A percentile compares a stretch with the other conserved stretches of the same genome.
Evolutionary conservation across 1,284 basidiomycete species (phyloP).

Genomic region (Cutaneotrichosporon dermatis): DNA sequence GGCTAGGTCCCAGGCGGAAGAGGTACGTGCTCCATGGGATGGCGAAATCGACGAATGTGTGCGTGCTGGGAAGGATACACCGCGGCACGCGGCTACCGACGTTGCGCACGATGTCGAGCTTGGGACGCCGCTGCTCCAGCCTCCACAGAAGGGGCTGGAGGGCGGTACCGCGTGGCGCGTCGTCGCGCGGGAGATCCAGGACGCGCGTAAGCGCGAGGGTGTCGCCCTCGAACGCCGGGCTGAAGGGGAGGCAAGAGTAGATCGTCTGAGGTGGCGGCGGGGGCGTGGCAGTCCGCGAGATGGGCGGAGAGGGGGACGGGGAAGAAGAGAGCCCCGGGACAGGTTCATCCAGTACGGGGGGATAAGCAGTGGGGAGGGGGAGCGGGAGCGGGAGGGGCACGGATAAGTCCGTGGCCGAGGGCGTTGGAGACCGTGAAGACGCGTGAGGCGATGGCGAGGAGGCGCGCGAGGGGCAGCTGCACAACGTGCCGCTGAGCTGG

Average conservation of each 20-base stretch:
- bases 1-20: not conserved
- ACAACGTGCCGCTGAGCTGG: not conserved
- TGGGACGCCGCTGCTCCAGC: not conserved
- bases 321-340: not conserved
- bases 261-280: not conserved
- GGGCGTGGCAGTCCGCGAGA: not conserved
- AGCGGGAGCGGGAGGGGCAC: no score
- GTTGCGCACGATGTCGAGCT: constrained; percentile 2
- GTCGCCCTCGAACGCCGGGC: not conserved
- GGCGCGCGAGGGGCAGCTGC: not conserved
- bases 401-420: no score
- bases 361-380: no score
- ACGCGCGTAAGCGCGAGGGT: not conserved
- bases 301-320: not conserved
- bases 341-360: no score
- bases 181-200: not conserved
- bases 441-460: not conserved
- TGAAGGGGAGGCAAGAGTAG: not conserved
- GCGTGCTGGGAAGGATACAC: not conserved
- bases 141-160: constrained; percentile 2
- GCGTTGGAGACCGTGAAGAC: no score
- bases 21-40: constrained; percentile 4
- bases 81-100: not conserved
- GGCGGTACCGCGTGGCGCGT: not conserved
- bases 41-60: constrained; percentile 3